Conservation (phyloP, 768 basidiomycete genomes). For the Pleurotus cornucopiae region DNA sequence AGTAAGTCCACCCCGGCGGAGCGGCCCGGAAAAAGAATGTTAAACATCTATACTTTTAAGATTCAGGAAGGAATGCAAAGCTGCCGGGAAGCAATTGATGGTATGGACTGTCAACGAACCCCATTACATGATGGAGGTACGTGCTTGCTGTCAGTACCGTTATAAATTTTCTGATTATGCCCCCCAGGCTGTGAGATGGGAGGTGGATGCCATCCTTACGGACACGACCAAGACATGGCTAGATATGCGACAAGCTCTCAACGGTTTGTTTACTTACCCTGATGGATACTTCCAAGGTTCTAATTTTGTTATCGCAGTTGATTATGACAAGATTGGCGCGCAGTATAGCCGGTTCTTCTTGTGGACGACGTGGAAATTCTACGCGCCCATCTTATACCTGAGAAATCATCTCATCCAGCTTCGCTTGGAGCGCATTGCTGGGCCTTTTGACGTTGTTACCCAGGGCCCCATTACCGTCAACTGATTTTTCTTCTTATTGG, state of each 20-base stretch:
- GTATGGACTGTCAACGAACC: slow-evolving; percentile 96
- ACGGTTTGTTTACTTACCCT: slow-evolving; percentile 34
- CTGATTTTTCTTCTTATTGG: neutral
- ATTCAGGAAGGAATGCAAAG: slow-evolving; percentile 79
- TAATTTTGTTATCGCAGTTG: slow-evolving; percentile 33
- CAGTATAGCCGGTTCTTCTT: slow-evolving; percentile 67
- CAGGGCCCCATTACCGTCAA: slow-evolving; percentile 3
- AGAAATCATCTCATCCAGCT: neutral
- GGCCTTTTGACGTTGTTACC: slow-evolving; percentile 40
- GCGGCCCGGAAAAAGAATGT: too few relatives aligned
- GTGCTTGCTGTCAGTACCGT: slow-evolving; percentile 15
- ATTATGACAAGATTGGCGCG: slow-evolving; percentile 62
- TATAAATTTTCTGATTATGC: neutral
- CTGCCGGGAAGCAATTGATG: slow-evolving; percentile 77
- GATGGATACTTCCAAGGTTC: neutral
- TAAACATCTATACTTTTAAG: slow-evolving; percentile 26
- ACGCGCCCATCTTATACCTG: slow-evolving; percentile 44
- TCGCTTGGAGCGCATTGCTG: slow-evolving; percentile 40
- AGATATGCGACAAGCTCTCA: slow-evolving; percentile 53
- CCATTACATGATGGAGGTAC: slow-evolving; percentile 85
- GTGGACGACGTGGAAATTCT: slow-evolving; percentile 66
- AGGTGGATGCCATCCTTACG: slow-evolving; percentile 72
- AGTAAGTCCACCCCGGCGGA: slow-evolving; percentile 33
- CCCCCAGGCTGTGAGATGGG: slow-evolving; percentile 72
- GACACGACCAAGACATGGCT: slow-evolving; percentile 71